Evolutionary conservation across 2,329 filamentous ascomycete genomes (phyloP).

Genomic region (Microascus cirrosus): DNA sequence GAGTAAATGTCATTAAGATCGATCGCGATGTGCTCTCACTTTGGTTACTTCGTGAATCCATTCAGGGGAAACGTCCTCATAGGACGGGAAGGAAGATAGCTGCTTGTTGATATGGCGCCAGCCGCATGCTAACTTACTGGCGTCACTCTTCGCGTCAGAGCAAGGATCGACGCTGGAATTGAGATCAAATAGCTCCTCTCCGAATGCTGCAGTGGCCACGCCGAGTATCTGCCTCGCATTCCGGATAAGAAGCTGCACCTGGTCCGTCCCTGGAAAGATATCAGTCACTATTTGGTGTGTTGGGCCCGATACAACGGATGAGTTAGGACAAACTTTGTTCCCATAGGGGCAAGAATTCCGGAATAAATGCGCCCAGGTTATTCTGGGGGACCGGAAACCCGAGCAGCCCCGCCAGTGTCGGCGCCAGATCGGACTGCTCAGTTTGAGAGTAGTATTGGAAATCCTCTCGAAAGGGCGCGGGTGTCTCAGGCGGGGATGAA

Average conservation of each 20-base stretch:
- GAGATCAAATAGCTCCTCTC: conserved; percentile 21
- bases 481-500: conserved; percentile 30
- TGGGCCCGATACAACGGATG: not conserved
- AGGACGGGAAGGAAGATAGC: not conserved
- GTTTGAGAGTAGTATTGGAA: conserved; percentile 77
- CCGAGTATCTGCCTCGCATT: conserved; percentile 75
- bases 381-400: conserved; percentile 85
- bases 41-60: conserved; percentile 1
- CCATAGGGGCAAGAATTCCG: conserved; percentile 72
- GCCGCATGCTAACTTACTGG: conserved; percentile 55
- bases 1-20: not conserved
- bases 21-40: not conserved
- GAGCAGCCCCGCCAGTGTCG: conserved; percentile 75
- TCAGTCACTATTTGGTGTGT: not conserved
- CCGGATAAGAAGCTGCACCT: conserved; percentile 56
- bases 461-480: conserved; percentile 50
- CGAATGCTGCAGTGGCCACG: conserved; percentile 66
- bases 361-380: conserved; percentile 78
- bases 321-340: conserved; percentile 35
- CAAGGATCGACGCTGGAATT: conserved; percentile 1
- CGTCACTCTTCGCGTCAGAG: conserved; percentile 13
- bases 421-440: conserved; percentile 91
- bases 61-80: not conserved
- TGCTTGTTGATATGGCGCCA: conserved; percentile 36
- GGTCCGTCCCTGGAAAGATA: conserved; percentile 32